A percentile compares a stretch with the other conserved stretches of the same genome.
phyloP scores from a whole-genome alignment of 176 grass and related monocot species.

The Carex pumila region DNA sequence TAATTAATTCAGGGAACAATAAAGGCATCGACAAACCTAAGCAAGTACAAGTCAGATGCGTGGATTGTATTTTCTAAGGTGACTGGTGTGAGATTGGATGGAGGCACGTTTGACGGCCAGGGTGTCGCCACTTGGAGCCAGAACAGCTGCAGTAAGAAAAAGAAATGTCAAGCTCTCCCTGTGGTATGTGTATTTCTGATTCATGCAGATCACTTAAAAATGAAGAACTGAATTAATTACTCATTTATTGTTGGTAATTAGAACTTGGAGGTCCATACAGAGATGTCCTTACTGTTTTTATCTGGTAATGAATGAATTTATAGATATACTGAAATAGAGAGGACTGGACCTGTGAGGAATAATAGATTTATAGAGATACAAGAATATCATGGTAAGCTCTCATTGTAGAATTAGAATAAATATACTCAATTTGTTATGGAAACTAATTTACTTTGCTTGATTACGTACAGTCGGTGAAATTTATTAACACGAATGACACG shows the following conservation, averaged over 20 bases:
- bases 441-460: background rate
- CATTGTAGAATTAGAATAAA: background rate
- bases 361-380: background rate
- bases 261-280: background rate
- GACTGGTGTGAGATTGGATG: conserved; percentile 32
- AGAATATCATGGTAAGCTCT: background rate
- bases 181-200: conserved; percentile 29
- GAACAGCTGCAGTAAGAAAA: conserved; percentile 47
- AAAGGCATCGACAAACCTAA: conserved; percentile 41
- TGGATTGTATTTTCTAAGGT: conserved; percentile 57
- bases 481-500: conserved; percentile 1
- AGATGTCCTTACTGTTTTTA: background rate
- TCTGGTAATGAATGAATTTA: background rate
- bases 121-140: conserved; percentile 50
- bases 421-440: background rate
- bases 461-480: conserved; percentile 12
- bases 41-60: conserved; percentile 27
- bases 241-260: background rate
- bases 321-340: too few species aligned
- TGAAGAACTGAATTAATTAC: background rate
- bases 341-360: background rate
- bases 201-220: background rate
- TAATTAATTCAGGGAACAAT: conserved; percentile 25
- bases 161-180: conserved; percentile 67
- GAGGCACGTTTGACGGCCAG: conserved; percentile 55